Base-by-base conservation (phyloP, 495 filamentous ascomycete genomes). In the Trypethelium eluteriae region DNA sequence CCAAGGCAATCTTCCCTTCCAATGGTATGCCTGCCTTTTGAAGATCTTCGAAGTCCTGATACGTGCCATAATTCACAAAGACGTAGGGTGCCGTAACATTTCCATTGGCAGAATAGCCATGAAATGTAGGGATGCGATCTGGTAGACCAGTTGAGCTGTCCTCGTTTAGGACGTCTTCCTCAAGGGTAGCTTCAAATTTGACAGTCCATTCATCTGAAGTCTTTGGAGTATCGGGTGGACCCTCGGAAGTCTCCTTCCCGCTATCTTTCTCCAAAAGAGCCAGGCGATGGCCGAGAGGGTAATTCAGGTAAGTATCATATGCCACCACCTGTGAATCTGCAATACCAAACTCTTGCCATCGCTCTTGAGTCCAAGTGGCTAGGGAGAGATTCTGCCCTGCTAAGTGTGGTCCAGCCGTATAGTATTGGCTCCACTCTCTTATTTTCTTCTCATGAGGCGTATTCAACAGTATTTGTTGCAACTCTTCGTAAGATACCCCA, bases 291-390 rank as follows among this genome's bases (percentile, higher is more conserved):
- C 86, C 88, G 16, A 86, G 69, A 2, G 94, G 94, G 71, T 96
- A 96, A 74, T 98, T 98, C 68, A 96, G 76, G 70, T 96, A 97
- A 44, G 90, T 84, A 71, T 97, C 92, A 73, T 98, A 98, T 18
- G 88, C 76, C 32, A 87, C 86, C 70, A 98, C 87, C 3, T 79
- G 81, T 25, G 85, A 83, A 62, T 88, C 81, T 68, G 84, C 76
- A 64, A 98, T 79, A 2, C 94, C 95, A 73, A 89, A 94, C 69
- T 92, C 86, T 70, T 87, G 78, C 92, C 92, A 98, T 69, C 81
- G 87, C 35, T 95, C 85, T 69, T 85, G 82, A 0, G 94, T 98
- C 92, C 92, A 98, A 61, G 88, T 75, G 4, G 90, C 94, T 78
- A 96, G 86, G 64, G 86, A 90, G 57, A 88, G 81, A 71, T 98